Evolutionary conservation across 805 yeast species (phyloP).

Genomic region (Kuraishia ogatae): DNA sequence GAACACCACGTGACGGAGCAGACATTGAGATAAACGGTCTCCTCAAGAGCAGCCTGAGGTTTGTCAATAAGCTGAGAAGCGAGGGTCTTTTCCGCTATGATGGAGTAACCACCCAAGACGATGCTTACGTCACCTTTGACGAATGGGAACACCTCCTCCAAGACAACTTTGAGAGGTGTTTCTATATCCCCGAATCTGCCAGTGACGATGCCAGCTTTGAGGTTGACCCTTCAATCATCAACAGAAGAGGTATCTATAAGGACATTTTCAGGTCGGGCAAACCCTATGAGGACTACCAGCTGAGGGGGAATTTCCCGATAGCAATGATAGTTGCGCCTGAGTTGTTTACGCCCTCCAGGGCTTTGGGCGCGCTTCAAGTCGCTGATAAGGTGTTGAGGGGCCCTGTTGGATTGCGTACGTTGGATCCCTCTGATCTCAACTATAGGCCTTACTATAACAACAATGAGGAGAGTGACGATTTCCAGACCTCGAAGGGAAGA

Average conservation of each 20-base stretch:
- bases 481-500: slow-evolving; percentile 90
- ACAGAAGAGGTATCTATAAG: slow-evolving; percentile 91
- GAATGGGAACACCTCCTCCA: slow-evolving; percentile 70
- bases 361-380: slow-evolving; percentile 51
- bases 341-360: slow-evolving; percentile 56
- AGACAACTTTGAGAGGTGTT: slow-evolving; percentile 70
- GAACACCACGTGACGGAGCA: slow-evolving; percentile 97
- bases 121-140: slow-evolving; percentile 41
- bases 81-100: slow-evolving; percentile 49
- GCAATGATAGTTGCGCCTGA: slow-evolving; percentile 97
- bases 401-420: slow-evolving; percentile 83
- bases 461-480: slow-evolving; percentile 72
- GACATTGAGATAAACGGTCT: slow-evolving; percentile 89
- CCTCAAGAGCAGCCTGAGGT: slow-evolving; percentile 75
- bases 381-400: slow-evolving; percentile 79
- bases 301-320: slow-evolving; percentile 86
- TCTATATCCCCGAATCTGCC: slow-evolving; percentile 63
- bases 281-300: slow-evolving; percentile 87
- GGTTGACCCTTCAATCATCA: slow-evolving; percentile 56
- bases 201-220: slow-evolving; percentile 52
- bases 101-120: slow-evolving; percentile 51
- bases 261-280: slow-evolving; percentile 78
- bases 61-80: slow-evolving; percentile 52
- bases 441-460: slow-evolving; percentile 86
- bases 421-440: slow-evolving; percentile 89